Percentiles rank a stretch among this genome's conserved stretches.
Conservation (phyloP, 208 protist genomes). For the Vickermania ingenoplastis region DNA sequence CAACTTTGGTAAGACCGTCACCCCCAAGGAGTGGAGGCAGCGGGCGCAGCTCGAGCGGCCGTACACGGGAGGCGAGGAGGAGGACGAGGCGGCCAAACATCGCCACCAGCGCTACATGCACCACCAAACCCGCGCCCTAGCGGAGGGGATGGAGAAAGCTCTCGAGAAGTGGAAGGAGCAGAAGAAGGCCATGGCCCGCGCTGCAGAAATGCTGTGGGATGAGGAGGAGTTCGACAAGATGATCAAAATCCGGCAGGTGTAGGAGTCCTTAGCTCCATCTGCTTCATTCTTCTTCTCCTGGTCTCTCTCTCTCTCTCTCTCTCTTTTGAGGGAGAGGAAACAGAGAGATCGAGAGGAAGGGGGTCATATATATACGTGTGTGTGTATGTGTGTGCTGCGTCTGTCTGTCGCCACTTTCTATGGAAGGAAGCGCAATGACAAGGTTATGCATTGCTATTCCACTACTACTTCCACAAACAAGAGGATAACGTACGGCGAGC, state of each 20-base stretch:
- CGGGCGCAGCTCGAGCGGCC: not conserved
- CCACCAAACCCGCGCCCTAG: not conserved
- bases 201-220: not conserved
- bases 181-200: not conserved
- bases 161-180: not conserved
- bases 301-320: too few species aligned
- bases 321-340: too few species aligned
- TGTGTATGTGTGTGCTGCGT: too few species aligned
- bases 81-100: not conserved
- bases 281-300: not conserved
- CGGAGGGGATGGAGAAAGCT: not conserved
- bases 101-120: not conserved
- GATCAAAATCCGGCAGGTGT: not conserved
- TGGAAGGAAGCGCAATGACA: too few species aligned
- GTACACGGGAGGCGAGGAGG: slow-evolving; percentile 4
- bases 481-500: too few species aligned
- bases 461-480: too few species aligned
- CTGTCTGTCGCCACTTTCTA: too few species aligned
- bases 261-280: not conserved
- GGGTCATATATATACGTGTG: too few species aligned
- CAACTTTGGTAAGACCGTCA: not conserved
- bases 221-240: not conserved
- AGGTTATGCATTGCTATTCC: too few species aligned
- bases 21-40: not conserved
- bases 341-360: too few species aligned